phyloP scores from a whole-genome alignment of 495 filamentous ascomycete species.

The Xylona heveae region DNA sequence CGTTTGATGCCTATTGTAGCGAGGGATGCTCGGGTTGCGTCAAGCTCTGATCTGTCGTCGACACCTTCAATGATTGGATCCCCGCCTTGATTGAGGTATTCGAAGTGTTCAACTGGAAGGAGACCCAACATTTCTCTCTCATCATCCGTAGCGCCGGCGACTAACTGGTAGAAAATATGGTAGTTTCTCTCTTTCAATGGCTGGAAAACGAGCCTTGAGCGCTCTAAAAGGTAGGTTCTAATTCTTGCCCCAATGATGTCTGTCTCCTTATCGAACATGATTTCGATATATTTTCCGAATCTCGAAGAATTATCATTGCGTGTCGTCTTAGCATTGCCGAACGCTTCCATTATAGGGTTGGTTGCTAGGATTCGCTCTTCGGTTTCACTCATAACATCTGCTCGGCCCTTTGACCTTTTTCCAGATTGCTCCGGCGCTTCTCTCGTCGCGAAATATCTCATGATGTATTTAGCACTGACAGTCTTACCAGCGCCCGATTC shows the following conservation, averaged over 20 bases:
- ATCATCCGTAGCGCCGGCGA: slow-evolving; percentile 76
- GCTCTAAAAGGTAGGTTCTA: slow-evolving; percentile 83
- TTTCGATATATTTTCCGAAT: slow-evolving; percentile 99
- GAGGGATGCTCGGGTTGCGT: slow-evolving; percentile 67
- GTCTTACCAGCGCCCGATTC: slow-evolving; percentile 98
- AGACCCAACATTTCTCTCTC: slow-evolving; percentile 62
- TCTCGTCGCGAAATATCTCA: slow-evolving; percentile 97
- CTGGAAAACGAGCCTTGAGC: slow-evolving; percentile 94
- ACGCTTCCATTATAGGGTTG: slow-evolving; percentile 99
- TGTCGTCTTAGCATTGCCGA: slow-evolving; percentile 97
- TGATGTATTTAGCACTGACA: slow-evolving; percentile 98
- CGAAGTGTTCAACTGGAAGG: slow-evolving; percentile 68
- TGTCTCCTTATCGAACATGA: slow-evolving; percentile 89
- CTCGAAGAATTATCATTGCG: slow-evolving; percentile 97
- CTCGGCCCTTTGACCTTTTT: slow-evolving; percentile 51
- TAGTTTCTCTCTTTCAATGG: slow-evolving; percentile 96
- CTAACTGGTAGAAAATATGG: slow-evolving; percentile 96
- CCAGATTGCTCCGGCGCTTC: slow-evolving; percentile 81
- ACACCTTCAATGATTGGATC: slow-evolving; percentile 80
- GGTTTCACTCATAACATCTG: slow-evolving; percentile 89
- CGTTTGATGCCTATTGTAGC: slow-evolving; percentile 69
- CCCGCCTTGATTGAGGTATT: slow-evolving; percentile 91
- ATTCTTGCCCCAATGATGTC: slow-evolving; percentile 98
- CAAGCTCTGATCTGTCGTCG: slow-evolving; percentile 87
- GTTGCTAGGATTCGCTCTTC: slow-evolving; percentile 96